Evolutionary conservation across 1,284 basidiomycete genomes (phyloP), one percentile per base, ranked within the genome.

Genomic region (Stereum hirsutum): DNA sequence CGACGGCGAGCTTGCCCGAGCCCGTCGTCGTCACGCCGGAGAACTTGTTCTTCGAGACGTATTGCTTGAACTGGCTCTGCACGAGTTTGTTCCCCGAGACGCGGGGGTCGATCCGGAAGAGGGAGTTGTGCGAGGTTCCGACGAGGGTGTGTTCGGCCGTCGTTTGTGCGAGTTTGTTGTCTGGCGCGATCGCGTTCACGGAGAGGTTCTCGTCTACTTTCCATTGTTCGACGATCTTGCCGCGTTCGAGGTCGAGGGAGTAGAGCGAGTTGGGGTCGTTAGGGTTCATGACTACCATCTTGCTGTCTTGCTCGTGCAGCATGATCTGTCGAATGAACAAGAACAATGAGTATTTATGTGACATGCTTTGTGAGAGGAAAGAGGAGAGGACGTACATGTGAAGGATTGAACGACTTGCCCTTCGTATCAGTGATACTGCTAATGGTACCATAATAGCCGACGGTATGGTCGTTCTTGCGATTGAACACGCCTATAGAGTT

Each of bases 171-270:
- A 91, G 97, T 66, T 99, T 99, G 65, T 76, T 84, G 54, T 91
- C 84, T 4, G 96, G 94, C 1, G 95, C 79, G 56, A 99, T 89
- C 58, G 95, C 86, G 58, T 84, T 75, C 46, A 98, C 89, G 12
- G 74, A 71, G 46, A 98, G 74, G 54, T 87, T 74, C 39, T 97
- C 92, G 57, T 94, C 86, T 14, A 99, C 82, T 60, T 94, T 95
- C 94, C 93, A 98, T 62, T 99, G 95, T 57, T 99, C 96, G 6
- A 99, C 92, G 32, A 99, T 84, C 67, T 98, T 96, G 39, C 93
- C 96, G 35, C 85, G 84, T 62, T 95, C 91, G 49, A 99, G 78
- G 62, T 99, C 96, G 77, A 99, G 83, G 52, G 75, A 83, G 68
- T 83, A 98, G 28, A 99, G 66, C 0, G 92, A 84, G 55, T 93